Percentiles rank a stretch among this genome's conserved stretches.
These are phyloP conservation scores for Amanita phalloides DNA, from an alignment of 768 basidiomycete species.

Conservation along the genomic window DNA sequence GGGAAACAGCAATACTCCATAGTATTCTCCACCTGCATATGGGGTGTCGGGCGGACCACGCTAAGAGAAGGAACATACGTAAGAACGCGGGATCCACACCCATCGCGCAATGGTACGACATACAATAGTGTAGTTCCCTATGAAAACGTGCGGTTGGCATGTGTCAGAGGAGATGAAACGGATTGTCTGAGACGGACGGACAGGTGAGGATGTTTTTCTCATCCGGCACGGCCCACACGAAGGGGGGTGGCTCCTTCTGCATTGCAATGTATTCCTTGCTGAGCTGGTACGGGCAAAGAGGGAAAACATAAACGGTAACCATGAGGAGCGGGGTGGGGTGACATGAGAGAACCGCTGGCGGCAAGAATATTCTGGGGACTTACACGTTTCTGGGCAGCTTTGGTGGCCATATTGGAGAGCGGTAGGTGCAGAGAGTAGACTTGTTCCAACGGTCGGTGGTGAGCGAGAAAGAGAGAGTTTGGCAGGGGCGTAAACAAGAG, in stretches of 20 bases:
- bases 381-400: constrained; percentile 82
- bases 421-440: constrained; percentile 3
- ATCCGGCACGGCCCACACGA: constrained; percentile 90
- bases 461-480: neutral
- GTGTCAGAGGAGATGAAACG: neutral
- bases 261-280: constrained; percentile 85
- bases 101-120: constrained; percentile 8
- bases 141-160: constrained; percentile 4
- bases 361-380: constrained; percentile 9
- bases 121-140: constrained; percentile 95
- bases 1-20: constrained; percentile 87
- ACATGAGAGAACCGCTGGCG: constrained; percentile 2
- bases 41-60: constrained; percentile 92
- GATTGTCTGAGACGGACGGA: constrained; percentile 29
- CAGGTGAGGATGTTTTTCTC: constrained; percentile 97
- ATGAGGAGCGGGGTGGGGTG: constrained; percentile 1
- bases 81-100: constrained; percentile 7
- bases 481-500: neutral
- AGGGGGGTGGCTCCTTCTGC: constrained; percentile 91
- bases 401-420: constrained; percentile 54
- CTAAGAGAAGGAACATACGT: constrained; percentile 25
- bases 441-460: constrained; percentile 2
- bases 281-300: constrained; percentile 32
- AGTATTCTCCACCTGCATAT: constrained; percentile 87
- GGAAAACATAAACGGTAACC: neutral